Evolutionary conservation across 2,329 filamentous ascomycete species (phyloP), one percentile per base, ranked within the genome.

Genomic region (Botryotinia narcissicola): DNA sequence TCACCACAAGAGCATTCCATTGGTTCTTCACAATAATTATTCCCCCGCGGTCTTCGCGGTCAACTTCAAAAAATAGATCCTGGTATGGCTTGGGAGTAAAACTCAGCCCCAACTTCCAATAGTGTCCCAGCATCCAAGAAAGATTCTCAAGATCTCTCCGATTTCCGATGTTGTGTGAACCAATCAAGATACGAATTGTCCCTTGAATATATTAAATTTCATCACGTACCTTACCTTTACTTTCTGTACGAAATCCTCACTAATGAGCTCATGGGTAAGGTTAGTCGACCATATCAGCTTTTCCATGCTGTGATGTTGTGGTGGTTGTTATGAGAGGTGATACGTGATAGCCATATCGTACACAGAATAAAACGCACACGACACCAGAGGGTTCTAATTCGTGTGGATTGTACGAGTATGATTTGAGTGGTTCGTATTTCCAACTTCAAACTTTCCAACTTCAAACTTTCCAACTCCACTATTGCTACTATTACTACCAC

Each of bases 11-110:
- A 2, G 61, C 9, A 16, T 46, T 12, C 51, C 7, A 54, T 54
- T 54, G 51, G n/a, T 32, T 64, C 18, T 1, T 20, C 9, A 22
- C 18, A 22, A 29, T 22, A 44, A 29, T 46, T 32, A 60, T 73
- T 70, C 44, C 64, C 64, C 66, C 66, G 71, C 71, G 71, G 66
- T 67, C 66, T 57, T 67, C 61, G 64, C 71, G 71, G 64, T 73
- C 57, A 70, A 73, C 4, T 46, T 25, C 37, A 70, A 70, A 73
- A 73, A 73, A 62, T 70, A 61, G 22, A 73, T 70, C 71, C 71
- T 40, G 54, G 71, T 35, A n/a, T n/a, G 2, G 42, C 48, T 51
- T 51, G 25, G 48, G 0, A 14, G 48, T 1, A 29, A 54, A 54
- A 29, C 51, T 54, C 51, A 29, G 51, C 51, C 51, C 51, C 51